A percentile compares a stretch with the other conserved stretches of the same genome.
Evolutionary conservation across 805 yeast genomes (phyloP).

Genomic region (Grigorovia yakushimaensis): DNA sequence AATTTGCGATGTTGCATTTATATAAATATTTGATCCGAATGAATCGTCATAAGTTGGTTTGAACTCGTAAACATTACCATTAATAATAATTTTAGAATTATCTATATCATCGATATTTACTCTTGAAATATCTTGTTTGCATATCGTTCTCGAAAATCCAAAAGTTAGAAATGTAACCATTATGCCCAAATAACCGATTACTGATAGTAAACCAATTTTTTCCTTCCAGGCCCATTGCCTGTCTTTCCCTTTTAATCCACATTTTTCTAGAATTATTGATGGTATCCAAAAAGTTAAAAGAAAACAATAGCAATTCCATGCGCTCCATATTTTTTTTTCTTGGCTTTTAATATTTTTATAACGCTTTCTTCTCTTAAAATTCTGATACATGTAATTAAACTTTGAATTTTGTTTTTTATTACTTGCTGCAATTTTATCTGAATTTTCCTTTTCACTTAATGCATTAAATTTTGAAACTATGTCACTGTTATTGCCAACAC

Average conservation of each 20-base stretch:
- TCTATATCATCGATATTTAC: slow-evolving; percentile 63
- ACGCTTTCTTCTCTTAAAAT: background rate
- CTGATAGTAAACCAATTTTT: slow-evolving; percentile 73
- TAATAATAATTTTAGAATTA: slow-evolving; percentile 51
- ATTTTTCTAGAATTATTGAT: slow-evolving; percentile 40
- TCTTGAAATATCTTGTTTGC: slow-evolving; percentile 47
- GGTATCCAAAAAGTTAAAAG: slow-evolving; percentile 89
- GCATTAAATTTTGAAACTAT: background rate
- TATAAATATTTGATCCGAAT: slow-evolving; percentile 11
- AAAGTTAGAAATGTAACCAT: slow-evolving; percentile 80
- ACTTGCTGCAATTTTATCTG: background rate
- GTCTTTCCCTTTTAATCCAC: slow-evolving; percentile 69
- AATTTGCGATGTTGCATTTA: background rate
- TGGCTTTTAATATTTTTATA: background rate
- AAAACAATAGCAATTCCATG: slow-evolving; percentile 76
- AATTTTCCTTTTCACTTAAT: background rate
- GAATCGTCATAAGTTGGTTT: slow-evolving; percentile 65
- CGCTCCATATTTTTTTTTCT: background rate
- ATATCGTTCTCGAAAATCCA: slow-evolving; percentile 81
- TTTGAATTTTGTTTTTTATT: no score
- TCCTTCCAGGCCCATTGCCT: slow-evolving; percentile 97
- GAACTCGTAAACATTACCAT: slow-evolving; percentile 73
- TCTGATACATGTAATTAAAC: background rate
- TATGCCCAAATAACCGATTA: slow-evolving; percentile 65
- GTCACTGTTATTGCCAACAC: background rate